Evolutionary conservation across 495 filamentous ascomycete genomes (phyloP).

Genomic region (Penicillium lividum): DNA sequence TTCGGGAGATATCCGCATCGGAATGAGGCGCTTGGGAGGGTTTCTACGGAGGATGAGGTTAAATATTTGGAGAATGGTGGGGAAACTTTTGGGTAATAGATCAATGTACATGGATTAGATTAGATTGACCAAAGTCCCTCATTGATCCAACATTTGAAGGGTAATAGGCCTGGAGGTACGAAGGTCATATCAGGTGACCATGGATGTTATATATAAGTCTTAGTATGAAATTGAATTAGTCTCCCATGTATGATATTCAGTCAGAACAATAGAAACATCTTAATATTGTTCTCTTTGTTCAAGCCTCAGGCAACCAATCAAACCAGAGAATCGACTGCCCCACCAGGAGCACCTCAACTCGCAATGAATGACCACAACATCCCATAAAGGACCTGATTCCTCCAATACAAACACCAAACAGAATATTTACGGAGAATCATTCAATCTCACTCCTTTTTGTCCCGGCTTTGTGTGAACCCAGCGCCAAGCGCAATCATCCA

Average conservation of each 20-base stretch:
- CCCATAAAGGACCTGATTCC: neutral
- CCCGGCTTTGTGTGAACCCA: neutral
- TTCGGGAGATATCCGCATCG: conserved; percentile 34
- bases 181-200: no score
- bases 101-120: neutral
- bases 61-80: conserved; percentile 30
- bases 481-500: neutral
- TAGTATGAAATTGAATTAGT: neutral
- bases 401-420: neutral
- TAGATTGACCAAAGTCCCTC: neutral
- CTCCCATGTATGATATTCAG: neutral
- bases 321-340: neutral
- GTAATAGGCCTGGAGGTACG: no score
- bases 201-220: no score
- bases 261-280: neutral
- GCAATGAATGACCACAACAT: neutral
- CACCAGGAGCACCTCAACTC: conserved; percentile 2
- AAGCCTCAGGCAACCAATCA: conserved; percentile 11
- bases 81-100: conserved; percentile 21
- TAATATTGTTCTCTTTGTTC: conserved; percentile 10
- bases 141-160: no score
- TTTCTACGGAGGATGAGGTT: conserved; percentile 24
- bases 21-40: conserved; percentile 23
- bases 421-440: neutral
- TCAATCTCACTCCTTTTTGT: neutral